Evolutionary conservation across 192 early-diverging fungal genomes (phyloP).

Genomic region (Podila horticola): DNA sequence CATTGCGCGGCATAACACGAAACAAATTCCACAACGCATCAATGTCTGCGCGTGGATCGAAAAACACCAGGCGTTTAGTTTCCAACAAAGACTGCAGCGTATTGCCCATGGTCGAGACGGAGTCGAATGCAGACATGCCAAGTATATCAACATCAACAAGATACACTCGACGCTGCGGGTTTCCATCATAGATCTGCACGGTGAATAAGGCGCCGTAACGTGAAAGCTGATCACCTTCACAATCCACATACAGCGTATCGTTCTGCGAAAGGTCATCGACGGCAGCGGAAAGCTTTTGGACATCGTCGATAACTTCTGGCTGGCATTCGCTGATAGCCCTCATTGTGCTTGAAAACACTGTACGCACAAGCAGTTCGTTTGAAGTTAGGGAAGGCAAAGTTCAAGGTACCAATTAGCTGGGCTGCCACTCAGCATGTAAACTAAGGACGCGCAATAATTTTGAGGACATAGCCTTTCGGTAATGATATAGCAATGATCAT

Average conservation of each 20-base stretch:
- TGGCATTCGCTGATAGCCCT: not conserved
- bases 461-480: too few species aligned
- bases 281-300: conserved; percentile 9
- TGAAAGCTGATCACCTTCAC: conserved; percentile 8
- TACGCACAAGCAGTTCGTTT: not conserved
- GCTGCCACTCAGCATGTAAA: too few species aligned
- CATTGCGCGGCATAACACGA: conserved; percentile 20
- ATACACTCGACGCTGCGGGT: conserved; percentile 18
- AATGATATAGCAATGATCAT: too few species aligned
- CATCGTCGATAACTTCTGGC: conserved; percentile 12
- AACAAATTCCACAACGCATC: conserved; percentile 22
- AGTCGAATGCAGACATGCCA: conserved; percentile 13
- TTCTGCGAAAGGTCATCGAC: conserved; percentile 12
- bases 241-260: conserved; percentile 16
- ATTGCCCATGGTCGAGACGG: conserved; percentile 9
- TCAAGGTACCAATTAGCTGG: too few species aligned
- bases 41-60: conserved; percentile 16
- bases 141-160: conserved; percentile 17
- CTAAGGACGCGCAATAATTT: too few species aligned
- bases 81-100: conserved; percentile 13
- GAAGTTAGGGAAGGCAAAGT: too few species aligned
- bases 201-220: conserved; percentile 13
- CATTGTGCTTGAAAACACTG: conserved; percentile 1
- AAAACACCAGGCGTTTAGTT: conserved; percentile 12
- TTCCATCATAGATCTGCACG: conserved; percentile 17